Conservation (phyloP, 2,329 filamentous ascomycete species). For the Hypoxylon sp. region DNA sequence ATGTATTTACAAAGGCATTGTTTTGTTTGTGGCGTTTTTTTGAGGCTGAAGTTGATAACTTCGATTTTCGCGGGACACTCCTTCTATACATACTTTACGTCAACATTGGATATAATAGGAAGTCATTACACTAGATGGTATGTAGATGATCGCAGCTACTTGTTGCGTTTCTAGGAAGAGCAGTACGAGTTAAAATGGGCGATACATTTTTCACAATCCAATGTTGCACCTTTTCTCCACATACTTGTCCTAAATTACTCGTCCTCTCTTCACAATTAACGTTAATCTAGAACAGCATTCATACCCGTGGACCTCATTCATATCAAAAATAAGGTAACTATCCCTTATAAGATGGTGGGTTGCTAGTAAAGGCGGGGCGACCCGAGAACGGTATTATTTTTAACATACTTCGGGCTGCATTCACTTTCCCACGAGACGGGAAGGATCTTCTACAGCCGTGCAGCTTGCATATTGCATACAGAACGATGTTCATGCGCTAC, state of each 20-base stretch:
- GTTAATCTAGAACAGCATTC: neutral
- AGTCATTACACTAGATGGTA: neutral
- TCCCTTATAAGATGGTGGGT: conserved; percentile 1
- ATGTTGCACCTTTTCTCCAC: neutral
- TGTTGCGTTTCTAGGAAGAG: neutral
- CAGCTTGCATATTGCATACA: conserved; percentile 23
- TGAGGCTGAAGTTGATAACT: neutral
- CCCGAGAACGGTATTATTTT: conserved; percentile 33
- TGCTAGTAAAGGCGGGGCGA: conserved; percentile 20
- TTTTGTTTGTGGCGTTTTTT: neutral
- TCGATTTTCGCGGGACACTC: neutral
- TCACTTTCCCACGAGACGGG: conserved; percentile 29
- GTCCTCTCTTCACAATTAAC: neutral
- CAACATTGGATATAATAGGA: too few relatives aligned
- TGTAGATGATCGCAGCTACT: neutral
- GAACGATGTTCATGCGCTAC: conserved; percentile 13
- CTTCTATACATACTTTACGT: neutral
- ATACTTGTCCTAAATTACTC: neutral
- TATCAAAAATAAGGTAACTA: conserved; percentile 10
- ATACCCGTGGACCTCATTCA: neutral
- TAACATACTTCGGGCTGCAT: conserved; percentile 10
- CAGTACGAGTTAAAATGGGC: neutral
- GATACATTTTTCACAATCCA: too few relatives aligned
- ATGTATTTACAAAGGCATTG: neutral
- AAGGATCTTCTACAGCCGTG: conserved; percentile 38